Percentiles rank a stretch among this genome's conserved stretches.
Evolutionary conservation across 1,284 basidiomycete species (phyloP).

Genomic region (Sporisorium graminicola): DNA sequence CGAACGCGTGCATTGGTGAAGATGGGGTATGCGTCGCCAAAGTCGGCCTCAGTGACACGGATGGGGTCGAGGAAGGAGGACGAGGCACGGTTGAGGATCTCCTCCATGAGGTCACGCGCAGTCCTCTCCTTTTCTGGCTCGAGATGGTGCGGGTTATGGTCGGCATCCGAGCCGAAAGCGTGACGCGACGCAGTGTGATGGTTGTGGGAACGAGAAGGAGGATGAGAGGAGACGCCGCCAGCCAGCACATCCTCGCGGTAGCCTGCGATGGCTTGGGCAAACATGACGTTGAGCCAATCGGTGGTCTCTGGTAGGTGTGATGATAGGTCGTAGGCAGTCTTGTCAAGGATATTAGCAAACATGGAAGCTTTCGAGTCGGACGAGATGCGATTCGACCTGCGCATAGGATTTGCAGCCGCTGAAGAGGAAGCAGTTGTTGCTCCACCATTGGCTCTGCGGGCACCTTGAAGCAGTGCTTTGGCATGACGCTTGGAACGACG

Average conservation of each 20-base stretch:
- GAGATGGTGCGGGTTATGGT: conserved; percentile 13
- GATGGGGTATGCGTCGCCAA: conserved; percentile 73
- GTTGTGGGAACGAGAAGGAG: conserved; percentile 7
- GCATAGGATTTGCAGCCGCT: conserved; percentile 9
- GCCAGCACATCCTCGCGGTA: conserved; percentile 70
- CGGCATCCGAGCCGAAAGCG: conserved; percentile 8
- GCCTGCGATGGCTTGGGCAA: conserved; percentile 72
- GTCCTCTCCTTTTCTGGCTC: conserved; percentile 46
- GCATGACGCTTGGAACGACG: conserved; percentile 50
- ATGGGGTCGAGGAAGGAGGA: conserved; percentile 71
- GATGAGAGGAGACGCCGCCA: conserved; percentile 63
- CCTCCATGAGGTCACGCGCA: conserved; percentile 61
- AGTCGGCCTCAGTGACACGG: conserved; percentile 73
- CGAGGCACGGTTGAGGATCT: conserved; percentile 58
- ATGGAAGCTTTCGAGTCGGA: conserved; percentile 30
- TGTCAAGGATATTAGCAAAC: conserved; percentile 69
- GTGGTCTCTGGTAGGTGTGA: conserved; percentile 73
- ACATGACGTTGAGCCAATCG: conserved; percentile 75
- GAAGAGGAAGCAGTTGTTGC: conserved; percentile 3
- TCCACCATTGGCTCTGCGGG: conserved; percentile 11
- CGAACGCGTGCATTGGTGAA: conserved; percentile 74
- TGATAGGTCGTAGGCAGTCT: conserved; percentile 73
- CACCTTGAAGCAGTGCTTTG: conserved; percentile 33
- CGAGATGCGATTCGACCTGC: conserved; percentile 26
- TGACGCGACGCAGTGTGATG: neutral